Percentiles rank a stretch among this genome's conserved stretches.
phyloP scores from a whole-genome alignment of 805 yeast genomes.

The Kuraishia borneana region DNA sequence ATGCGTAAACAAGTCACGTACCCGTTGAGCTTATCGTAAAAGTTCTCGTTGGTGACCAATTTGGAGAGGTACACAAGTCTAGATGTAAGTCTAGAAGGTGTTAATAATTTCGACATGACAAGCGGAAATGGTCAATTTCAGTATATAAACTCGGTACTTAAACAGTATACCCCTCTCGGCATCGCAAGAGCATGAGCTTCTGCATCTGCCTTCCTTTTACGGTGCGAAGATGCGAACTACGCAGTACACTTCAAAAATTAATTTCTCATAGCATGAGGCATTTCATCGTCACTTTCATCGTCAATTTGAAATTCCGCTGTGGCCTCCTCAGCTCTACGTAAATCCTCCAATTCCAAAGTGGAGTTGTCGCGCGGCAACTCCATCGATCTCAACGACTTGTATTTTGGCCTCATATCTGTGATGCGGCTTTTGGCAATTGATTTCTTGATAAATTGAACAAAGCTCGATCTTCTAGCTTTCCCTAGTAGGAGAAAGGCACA shows the following conservation, averaged over 20 bases:
- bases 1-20: background rate
- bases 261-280: no score
- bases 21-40: background rate
- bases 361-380: conserved; percentile 7
- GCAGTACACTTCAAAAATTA: no score
- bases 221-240: no score
- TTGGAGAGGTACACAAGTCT: background rate
- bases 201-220: no score
- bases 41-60: conserved; percentile 1
- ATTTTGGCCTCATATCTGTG: conserved; percentile 8
- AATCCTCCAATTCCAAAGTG: conserved; percentile 7
- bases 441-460: conserved; percentile 8
- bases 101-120: no score
- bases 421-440: background rate
- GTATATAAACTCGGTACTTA: no score
- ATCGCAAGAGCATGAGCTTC: no score
- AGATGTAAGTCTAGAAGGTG: background rate
- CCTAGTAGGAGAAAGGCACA: conserved; percentile 7
- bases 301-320: conserved; percentile 7
- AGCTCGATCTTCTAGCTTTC: conserved; percentile 9
- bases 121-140: no score
- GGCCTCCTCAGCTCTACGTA: conserved; percentile 8
- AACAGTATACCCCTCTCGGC: no score
- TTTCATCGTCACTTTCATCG: conserved; percentile 2
- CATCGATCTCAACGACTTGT: conserved; percentile 13